Conservation (phyloP, 2,329 filamentous ascomycete species). For the Diplodia intermedia region DNA sequence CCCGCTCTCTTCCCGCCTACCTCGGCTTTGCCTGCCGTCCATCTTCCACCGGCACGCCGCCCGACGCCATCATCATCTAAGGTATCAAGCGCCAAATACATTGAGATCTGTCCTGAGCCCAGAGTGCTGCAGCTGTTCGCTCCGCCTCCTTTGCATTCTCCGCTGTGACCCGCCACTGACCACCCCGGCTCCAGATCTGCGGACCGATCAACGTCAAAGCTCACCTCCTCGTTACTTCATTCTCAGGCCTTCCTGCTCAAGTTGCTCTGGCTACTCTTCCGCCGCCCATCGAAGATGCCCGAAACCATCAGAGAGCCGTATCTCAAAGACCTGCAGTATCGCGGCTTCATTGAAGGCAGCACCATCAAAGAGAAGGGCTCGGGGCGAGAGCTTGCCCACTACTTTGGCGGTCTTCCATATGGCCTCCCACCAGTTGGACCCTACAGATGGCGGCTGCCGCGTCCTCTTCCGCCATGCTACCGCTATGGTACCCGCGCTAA, state of each 20-base stretch:
- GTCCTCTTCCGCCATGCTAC: constrained; percentile 56
- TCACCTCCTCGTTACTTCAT: not conserved
- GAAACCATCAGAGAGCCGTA: constrained; percentile 38
- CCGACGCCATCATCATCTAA: not conserved
- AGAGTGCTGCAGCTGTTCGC: not conserved
- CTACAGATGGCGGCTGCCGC: constrained; percentile 59
- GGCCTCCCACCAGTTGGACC: constrained; percentile 58
- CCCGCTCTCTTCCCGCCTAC: constrained; percentile 27
- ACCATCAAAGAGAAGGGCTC: constrained; percentile 50
- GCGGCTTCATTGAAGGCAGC: constrained; percentile 59
- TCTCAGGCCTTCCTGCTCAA: not conserved
- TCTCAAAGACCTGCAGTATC: constrained; percentile 48
- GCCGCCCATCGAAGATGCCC: not conserved
- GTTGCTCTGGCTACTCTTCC: not conserved
- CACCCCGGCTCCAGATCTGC: constrained; percentile 22
- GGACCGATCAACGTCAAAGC: constrained; percentile 6
- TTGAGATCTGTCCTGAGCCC: not conserved
- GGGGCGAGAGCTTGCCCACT: constrained; percentile 53
- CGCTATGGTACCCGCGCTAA: constrained; percentile 58
- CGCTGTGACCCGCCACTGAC: constrained; percentile 12
- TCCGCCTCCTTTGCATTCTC: not conserved
- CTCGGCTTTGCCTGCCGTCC: constrained; percentile 10
- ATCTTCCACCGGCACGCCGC: not conserved
- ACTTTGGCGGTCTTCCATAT: constrained; percentile 64
- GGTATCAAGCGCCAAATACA: not conserved